Conservation (phyloP, 768 basidiomycete species). For the Auriscalpium microsporum region DNA sequence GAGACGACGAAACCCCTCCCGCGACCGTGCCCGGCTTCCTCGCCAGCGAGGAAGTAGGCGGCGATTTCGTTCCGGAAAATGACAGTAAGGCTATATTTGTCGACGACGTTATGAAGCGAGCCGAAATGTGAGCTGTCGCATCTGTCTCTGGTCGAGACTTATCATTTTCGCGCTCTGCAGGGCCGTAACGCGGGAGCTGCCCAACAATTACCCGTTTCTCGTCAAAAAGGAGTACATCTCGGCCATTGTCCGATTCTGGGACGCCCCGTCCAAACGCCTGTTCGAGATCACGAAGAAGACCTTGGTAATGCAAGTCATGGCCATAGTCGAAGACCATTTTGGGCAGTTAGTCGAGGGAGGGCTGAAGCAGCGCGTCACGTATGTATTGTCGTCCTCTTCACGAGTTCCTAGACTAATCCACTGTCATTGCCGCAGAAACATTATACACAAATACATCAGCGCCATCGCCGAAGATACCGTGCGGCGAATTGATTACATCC, state of each 20-base stretch:
- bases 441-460: conserved; percentile 4
- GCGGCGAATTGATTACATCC: conserved; percentile 4
- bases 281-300: conserved; percentile 14
- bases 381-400: too few relatives aligned
- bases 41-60: conserved; percentile 29
- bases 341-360: conserved; percentile 11
- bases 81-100: conserved; percentile 29
- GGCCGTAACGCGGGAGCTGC: conserved; percentile 59
- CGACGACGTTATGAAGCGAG: conserved; percentile 38
- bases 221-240: conserved; percentile 18
- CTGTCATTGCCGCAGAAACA: background rate
- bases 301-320: conserved; percentile 10
- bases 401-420: too few relatives aligned
- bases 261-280: conserved; percentile 10
- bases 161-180: conserved; percentile 24
- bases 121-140: conserved; percentile 31
- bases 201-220: conserved; percentile 49
- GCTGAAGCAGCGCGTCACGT: conserved; percentile 1
- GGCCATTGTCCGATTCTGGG: conserved; percentile 12
- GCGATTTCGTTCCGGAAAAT: conserved; percentile 14
- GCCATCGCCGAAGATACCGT: background rate
- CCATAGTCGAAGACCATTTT: conserved; percentile 15
- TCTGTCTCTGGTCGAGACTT: background rate
- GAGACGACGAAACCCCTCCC: background rate
- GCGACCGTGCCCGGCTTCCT: conserved; percentile 23